Percentiles rank a stretch among this genome's conserved stretches.
phyloP scores from a whole-genome alignment of 768 basidiomycete genomes.

The Tubosaeta brunneosetosa region DNA sequence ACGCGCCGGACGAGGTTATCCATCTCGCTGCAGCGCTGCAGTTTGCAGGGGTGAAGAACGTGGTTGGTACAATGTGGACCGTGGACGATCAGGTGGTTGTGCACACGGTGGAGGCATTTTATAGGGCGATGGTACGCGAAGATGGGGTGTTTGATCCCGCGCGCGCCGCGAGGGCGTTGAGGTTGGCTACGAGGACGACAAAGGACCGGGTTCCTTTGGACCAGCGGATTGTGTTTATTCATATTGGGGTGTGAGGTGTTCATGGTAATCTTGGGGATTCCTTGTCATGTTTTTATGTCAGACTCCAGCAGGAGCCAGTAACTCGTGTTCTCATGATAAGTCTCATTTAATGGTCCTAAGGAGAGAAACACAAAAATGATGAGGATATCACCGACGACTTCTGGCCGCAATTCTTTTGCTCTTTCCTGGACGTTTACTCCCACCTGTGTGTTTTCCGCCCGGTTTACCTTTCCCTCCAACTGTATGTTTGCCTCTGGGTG shows the following conservation, averaged over 20 bases:
- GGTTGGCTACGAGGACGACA: background rate
- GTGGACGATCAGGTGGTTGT: background rate
- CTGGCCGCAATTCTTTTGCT: conserved; percentile 47
- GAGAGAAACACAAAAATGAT: background rate
- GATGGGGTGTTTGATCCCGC: background rate
- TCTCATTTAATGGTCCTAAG: background rate
- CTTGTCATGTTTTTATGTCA: too few relatives aligned
- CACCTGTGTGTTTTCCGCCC: conserved; percentile 26
- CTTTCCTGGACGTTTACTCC: conserved; percentile 55
- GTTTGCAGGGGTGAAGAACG: background rate
- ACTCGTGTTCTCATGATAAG: too few relatives aligned
- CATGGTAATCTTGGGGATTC: too few relatives aligned
- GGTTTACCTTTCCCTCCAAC: conserved; percentile 17
- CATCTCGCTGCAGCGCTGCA: background rate
- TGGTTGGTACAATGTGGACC: background rate
- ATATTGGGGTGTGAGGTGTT: background rate
- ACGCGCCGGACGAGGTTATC: background rate
- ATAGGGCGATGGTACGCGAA: background rate
- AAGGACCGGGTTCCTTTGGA: background rate
- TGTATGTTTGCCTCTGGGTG: conserved; percentile 40
- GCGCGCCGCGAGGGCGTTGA: background rate
- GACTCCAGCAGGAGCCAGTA: too few relatives aligned
- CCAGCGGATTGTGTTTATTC: background rate
- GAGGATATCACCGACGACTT: conserved; percentile 24
- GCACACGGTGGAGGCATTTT: background rate